phyloP scores from a whole-genome alignment of 345 rosid genomes.

The Excoecaria cochinchinensis region DNA sequence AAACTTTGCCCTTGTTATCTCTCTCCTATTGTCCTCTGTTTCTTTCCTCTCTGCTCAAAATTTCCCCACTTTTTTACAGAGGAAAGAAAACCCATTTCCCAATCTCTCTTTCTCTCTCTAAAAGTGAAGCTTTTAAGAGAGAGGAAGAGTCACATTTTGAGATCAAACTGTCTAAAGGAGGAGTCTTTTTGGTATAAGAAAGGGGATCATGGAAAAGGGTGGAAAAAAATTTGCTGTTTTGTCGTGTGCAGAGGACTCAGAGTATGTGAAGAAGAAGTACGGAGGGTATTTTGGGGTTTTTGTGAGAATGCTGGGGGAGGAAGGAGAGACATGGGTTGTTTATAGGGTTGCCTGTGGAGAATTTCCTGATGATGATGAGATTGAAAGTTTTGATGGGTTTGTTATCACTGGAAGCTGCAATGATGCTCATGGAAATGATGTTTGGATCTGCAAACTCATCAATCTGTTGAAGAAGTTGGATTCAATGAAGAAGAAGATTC shows the following conservation, averaged over 20 bases:
- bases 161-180: not conserved
- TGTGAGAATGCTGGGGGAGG: conserved; percentile 49
- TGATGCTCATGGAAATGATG: conserved; percentile 60
- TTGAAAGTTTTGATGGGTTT: conserved; percentile 51
- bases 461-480: conserved; percentile 46
- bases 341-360: conserved; percentile 44
- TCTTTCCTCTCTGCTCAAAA: conserved; percentile 2
- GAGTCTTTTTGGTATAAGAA: not conserved
- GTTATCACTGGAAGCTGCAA: conserved; percentile 68
- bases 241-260: conserved; percentile 69
- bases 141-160: not conserved
- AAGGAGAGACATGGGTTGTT: conserved; percentile 62
- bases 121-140: not conserved
- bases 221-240: conserved; percentile 54
- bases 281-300: conserved; percentile 62
- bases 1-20: not conserved
- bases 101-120: not conserved
- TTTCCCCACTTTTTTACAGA: not conserved
- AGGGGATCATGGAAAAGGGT: conserved; percentile 15
- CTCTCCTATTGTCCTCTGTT: not conserved
- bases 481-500: conserved; percentile 49
- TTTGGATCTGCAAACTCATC: conserved; percentile 56
- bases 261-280: conserved; percentile 48
- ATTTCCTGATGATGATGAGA: conserved; percentile 50
- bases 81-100: not conserved